Conservation (phyloP, 192 early-diverging fungal genomes). For the Backusella macrospora region DNA sequence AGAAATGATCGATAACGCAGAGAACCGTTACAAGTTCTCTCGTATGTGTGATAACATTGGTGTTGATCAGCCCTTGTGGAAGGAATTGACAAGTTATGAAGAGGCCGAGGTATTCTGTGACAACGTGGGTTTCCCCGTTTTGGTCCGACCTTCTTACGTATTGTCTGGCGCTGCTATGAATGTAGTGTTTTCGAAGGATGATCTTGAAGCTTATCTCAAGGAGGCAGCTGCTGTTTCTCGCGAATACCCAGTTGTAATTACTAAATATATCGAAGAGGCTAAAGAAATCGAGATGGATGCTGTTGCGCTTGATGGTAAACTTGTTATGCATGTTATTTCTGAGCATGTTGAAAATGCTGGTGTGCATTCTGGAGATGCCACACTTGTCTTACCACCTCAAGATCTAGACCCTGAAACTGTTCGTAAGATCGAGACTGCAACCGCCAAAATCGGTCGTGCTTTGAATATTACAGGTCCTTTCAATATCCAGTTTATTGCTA, state of each 20-base stretch:
- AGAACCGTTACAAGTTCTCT: constrained; percentile 98
- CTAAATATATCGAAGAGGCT: constrained; percentile 98
- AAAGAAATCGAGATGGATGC: constrained; percentile 99
- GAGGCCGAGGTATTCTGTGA: constrained; percentile 89
- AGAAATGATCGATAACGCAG: constrained; percentile 96
- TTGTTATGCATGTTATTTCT: constrained; percentile 92
- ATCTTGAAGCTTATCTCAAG: constrained; percentile 83
- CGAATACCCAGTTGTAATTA: constrained; percentile 95
- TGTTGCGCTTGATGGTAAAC: constrained; percentile 92
- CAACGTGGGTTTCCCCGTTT: constrained; percentile 90
- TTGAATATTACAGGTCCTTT: constrained; percentile 96
- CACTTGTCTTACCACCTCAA: constrained; percentile 91
- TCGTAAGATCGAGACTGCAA: constrained; percentile 88
- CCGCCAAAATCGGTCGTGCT: constrained; percentile 89
- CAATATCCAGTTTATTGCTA: constrained; percentile 99
- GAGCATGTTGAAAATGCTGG: constrained; percentile 99
- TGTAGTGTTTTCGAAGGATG: constrained; percentile 84
- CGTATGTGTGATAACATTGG: constrained; percentile 95
- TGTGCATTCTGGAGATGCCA: constrained; percentile 98
- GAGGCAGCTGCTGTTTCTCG: constrained; percentile 92
- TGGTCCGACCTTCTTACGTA: constrained; percentile 97
- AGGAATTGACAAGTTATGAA: constrained; percentile 87
- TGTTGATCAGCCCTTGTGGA: constrained; percentile 97
- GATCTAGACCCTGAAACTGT: constrained; percentile 96
- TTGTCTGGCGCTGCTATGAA: constrained; percentile 99